Base-by-base conservation (phyloP, 2,329 filamentous ascomycete species). In the Pestalotiopsis sp. region DNA sequence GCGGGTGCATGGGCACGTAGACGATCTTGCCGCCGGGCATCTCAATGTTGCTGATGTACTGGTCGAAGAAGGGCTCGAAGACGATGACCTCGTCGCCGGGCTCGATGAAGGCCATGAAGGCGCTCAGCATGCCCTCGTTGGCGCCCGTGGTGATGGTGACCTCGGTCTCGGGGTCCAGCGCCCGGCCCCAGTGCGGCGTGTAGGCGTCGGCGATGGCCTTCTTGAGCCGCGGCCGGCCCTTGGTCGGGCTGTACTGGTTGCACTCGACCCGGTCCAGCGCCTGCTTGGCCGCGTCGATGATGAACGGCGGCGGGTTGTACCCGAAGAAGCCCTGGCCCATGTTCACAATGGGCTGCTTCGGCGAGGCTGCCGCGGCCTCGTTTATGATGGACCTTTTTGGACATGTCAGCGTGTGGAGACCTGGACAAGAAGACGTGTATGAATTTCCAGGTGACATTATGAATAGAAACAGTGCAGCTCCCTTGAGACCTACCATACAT, bases 11-110 rank as follows among this genome's bases (percentile, higher is more conserved):
- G n/a, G 96, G 95, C 27, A 98, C 95, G 78, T 98, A 98, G 74
- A 95, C 92, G 72, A 98, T 93, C 78, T 92, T 97, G 73, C 96
- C 96, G 65, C 96, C 96, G 0, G 96, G 91, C 95, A 99, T 98
- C 81, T 98, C 93, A 72, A 99, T 98, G 82, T 99, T 99, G 85
- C 92, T 94, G 73, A 99, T 97, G 80, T 98, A 97, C 90, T 99
- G 96, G 82, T 99, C 96, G 79, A 98, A 68, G 67, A 68, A 66
- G 41, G 64, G 57, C 62, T 66, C 63, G 20, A 68, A 66, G 38
- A 68, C 41, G 66, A 68, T 65, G 61, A 68, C 62, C 27, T 68
- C 62, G 49, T 68, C 66, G 23, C 62, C 60, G 25, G 60, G 66
- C 45, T 65, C 66, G 49, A 99, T 90, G 75, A 99, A 99, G 2